phyloP scores from a whole-genome alignment of 2,329 filamentous ascomycete genomes.

The Alternaria gansuensis region DNA sequence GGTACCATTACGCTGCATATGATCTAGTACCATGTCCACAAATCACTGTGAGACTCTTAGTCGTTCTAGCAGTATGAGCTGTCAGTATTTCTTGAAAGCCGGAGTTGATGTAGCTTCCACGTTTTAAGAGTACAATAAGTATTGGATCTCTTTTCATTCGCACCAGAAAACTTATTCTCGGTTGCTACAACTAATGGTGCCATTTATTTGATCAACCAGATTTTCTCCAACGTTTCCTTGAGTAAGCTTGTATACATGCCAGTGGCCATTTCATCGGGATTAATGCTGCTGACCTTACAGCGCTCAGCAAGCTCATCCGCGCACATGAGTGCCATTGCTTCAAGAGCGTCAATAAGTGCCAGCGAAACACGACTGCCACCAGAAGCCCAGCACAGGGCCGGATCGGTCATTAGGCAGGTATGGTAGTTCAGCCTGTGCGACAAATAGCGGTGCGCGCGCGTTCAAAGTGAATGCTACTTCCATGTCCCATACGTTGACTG shows the following conservation, averaged over 20 bases:
- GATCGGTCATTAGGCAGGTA: constrained; percentile 72
- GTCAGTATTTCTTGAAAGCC: no score
- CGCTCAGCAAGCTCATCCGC: constrained; percentile 65
- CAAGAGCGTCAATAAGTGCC: constrained; percentile 69
- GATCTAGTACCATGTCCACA: no score
- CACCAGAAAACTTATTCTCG: constrained; percentile 5
- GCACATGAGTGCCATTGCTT: constrained; percentile 72
- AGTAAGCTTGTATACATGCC: constrained; percentile 66
- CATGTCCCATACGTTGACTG: constrained; percentile 25
- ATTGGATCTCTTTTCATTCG: no score
- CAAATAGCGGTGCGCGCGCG: constrained; percentile 60
- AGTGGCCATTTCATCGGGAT: constrained; percentile 66
- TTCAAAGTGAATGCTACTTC: constrained; percentile 70
- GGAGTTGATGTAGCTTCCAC: no score
- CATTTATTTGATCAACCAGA: constrained; percentile 65
- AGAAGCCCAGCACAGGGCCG: constrained; percentile 67
- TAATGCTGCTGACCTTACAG: constrained; percentile 69
- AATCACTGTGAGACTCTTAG: no score
- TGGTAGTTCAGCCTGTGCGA: constrained; percentile 74
- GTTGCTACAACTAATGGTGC: constrained; percentile 68
- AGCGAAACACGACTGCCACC: constrained; percentile 66
- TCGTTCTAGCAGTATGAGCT: no score
- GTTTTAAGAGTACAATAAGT: no score
- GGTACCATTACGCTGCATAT: no score
- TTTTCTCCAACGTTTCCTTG: constrained; percentile 66